These are phyloP conservation scores for Lunularia cruciata DNA, from an alignment of 225 moss, liverwort and hornwort genomes.

Conservation along the genomic window DNA sequence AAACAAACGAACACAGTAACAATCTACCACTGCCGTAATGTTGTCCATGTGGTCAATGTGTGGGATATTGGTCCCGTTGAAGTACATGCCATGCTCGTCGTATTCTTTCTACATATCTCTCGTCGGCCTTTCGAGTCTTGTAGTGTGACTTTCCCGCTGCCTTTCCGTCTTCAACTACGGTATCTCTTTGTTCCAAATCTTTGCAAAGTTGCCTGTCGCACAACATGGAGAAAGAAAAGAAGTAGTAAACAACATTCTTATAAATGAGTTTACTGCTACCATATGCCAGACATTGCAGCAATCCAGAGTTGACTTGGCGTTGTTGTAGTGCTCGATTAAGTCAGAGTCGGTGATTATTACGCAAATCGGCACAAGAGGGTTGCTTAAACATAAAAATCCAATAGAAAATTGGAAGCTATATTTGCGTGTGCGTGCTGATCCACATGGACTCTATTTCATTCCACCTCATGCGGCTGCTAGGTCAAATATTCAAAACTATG, in stretches of 20 bases:
- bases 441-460: not conserved
- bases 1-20: not conserved
- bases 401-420: no score
- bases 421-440: not conserved
- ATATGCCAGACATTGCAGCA: not conserved
- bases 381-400: not conserved
- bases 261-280: no score
- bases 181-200: no score
- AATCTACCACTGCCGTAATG: no score
- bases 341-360: slow-evolving; percentile 8
- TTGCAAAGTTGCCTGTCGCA: no score
- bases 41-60: not conserved
- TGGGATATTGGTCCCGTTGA: not conserved
- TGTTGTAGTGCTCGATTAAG: not conserved
- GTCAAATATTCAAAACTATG: not conserved
- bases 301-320: not conserved
- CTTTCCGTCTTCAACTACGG: no score
- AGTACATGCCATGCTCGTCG: not conserved
- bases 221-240: no score
- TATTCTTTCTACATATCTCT: no score
- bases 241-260: no score
- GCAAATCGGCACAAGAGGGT: not conserved
- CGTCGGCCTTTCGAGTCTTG: no score
- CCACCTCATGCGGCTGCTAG: not conserved
- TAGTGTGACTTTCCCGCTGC: no score